Conservation (phyloP, 805 yeast species). For the Candida ascalaphidarum region DNA sequence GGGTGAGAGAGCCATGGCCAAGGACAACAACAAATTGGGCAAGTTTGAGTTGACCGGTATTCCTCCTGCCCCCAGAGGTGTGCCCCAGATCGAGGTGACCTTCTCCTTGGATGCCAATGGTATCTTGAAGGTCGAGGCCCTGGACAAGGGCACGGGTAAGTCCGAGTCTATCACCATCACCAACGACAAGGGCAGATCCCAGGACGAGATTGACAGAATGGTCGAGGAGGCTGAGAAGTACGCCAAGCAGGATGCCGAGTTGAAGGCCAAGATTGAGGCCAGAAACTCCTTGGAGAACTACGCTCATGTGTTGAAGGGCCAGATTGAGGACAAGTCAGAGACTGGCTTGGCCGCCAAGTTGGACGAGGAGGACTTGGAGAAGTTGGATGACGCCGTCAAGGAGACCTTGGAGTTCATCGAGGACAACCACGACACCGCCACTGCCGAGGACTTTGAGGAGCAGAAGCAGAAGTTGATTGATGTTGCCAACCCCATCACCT, state of each 20-base stretch:
- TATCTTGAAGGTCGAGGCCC: slow-evolving; percentile 97
- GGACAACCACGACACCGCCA: slow-evolving; percentile 57
- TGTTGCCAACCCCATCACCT: slow-evolving; percentile 31
- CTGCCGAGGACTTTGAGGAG: slow-evolving; percentile 33
- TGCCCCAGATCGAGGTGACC: slow-evolving; percentile 98
- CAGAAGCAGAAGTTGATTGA: slow-evolving; percentile 32
- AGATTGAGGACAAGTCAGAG: slow-evolving; percentile 35
- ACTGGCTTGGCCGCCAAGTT: slow-evolving; percentile 36
- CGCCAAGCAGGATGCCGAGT: slow-evolving; percentile 38
- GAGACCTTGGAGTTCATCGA: slow-evolving; percentile 78
- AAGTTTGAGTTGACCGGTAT: slow-evolving; percentile 97
- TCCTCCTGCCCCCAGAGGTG: slow-evolving; percentile 99
- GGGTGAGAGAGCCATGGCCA: slow-evolving; percentile 99
- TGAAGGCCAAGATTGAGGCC: slow-evolving; percentile 34
- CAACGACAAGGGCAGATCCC: slow-evolving; percentile 97
- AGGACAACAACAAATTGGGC: slow-evolving; percentile 96
- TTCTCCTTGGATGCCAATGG: slow-evolving; percentile 99
- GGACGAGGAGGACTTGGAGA: slow-evolving; percentile 86
- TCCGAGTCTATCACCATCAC: slow-evolving; percentile 97
- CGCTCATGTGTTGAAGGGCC: slow-evolving; percentile 39
- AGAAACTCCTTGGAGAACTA: slow-evolving; percentile 38
- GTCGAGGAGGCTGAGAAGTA: slow-evolving; percentile 95
- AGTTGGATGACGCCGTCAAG: slow-evolving; percentile 75
- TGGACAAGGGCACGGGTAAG: slow-evolving; percentile 98
- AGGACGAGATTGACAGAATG: slow-evolving; percentile 97